Base-by-base conservation (phyloP, 2,329 filamentous ascomycete species). In the Colletotrichum sp. region DNA sequence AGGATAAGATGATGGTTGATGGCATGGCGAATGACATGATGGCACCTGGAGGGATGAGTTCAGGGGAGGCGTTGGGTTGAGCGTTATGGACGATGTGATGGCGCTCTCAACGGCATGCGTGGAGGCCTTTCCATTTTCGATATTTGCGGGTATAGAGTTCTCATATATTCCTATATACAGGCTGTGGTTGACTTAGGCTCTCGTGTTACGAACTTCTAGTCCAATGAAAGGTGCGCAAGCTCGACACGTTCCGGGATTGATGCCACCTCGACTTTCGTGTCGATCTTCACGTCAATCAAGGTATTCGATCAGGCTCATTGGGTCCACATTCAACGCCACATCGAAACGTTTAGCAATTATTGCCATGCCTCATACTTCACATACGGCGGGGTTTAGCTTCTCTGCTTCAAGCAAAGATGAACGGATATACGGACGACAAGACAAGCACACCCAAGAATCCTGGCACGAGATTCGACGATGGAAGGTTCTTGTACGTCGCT, bases 371-470 rank as follows among this genome's bases (percentile, higher is more conserved):
- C 3, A 52, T 13, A 48, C 0, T 4, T 52, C 43, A 48, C 0
- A 22, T 13, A 0, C 10, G 1, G 2, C 0, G 0, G 43, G 10
- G 0, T 48, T 48, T 48, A 18, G 0, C 3, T 22, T 52, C 0
- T 10, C n/a, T 4, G 43, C n/a, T n/a, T 12, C 43, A 52, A 52
- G n/a, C 43, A 13, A 22, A 52, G 12, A 52, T 22, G n/a, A 13
- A 22, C 1, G n/a, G 2, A 52, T 13, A 52, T 2, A 22, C 12
- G 0, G 43, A 48, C n/a, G 12, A 22, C 10, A 52, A n/a, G 10
- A 8, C n/a, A 25, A 5, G 22, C n/a, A 52, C 1, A 5, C 6
- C 4, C 3, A 6, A 52, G 6, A 52, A 5, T 4, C 43, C 10
- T 52, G n/a, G 6, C 6, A 1, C 3, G 43, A 13, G 10, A 25